Conservation (phyloP, 1,139 yeast genomes). For the Trichomonascaceae sp. region DNA sequence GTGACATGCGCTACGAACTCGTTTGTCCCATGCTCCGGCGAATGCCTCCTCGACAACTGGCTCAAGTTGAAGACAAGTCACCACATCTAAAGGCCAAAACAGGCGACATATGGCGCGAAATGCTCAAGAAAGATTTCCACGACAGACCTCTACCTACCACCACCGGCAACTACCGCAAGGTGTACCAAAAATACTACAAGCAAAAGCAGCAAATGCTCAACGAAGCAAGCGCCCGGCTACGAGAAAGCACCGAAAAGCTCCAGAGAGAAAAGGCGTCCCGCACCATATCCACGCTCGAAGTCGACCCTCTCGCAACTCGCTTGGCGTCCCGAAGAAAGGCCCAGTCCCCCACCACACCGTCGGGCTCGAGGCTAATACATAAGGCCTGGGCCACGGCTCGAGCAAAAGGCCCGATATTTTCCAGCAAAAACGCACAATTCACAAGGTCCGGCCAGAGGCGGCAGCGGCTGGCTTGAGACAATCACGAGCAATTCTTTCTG, state of each 20-base stretch:
- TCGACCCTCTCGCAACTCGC: slow-evolving; percentile 14
- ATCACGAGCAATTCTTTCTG: no score
- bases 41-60: slow-evolving; percentile 17
- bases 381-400: slow-evolving; percentile 12
- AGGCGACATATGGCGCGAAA: slow-evolving; percentile 14
- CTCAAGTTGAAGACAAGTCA: slow-evolving; percentile 15
- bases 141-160: slow-evolving; percentile 14
- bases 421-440: slow-evolving; percentile 14
- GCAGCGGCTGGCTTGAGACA: no score
- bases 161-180: slow-evolving; percentile 8
- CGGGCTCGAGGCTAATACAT: slow-evolving; percentile 14
- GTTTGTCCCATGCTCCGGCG: slow-evolving; percentile 17
- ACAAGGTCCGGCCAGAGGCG: no score
- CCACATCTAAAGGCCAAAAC: slow-evolving; percentile 16
- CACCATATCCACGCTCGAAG: slow-evolving; percentile 16
- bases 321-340: slow-evolving; percentile 9
- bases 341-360: slow-evolving; percentile 6
- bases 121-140: slow-evolving; percentile 17
- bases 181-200: slow-evolving; percentile 14
- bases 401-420: slow-evolving; percentile 17
- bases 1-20: slow-evolving; percentile 20
- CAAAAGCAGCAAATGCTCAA: slow-evolving; percentile 15
- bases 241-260: slow-evolving; percentile 13
- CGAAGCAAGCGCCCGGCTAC: slow-evolving; percentile 16
- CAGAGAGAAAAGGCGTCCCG: slow-evolving; percentile 15